Percentiles rank a stretch among this genome's conserved stretches.
phyloP scores from a whole-genome alignment of 2,329 filamentous ascomycete genomes.

The Fusarium dimerum region DNA sequence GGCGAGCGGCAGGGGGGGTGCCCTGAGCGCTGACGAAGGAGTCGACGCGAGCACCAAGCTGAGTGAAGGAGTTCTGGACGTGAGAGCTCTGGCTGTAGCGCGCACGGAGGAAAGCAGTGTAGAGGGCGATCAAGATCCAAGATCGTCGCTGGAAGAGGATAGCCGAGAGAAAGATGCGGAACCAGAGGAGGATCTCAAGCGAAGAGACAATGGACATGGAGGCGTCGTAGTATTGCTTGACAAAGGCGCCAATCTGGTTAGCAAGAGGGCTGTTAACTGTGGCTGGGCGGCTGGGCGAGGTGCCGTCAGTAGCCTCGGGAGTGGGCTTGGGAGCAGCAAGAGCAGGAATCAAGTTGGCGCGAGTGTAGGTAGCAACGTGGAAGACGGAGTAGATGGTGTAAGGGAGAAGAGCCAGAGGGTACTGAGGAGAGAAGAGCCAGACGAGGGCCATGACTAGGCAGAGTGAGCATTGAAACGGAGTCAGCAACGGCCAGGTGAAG shows the following conservation, averaged over 20 bases:
- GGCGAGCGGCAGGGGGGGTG: conserved; percentile 75
- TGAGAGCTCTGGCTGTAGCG: conserved; percentile 89
- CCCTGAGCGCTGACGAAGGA: conserved; percentile 82
- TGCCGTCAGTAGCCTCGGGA: conserved; percentile 54
- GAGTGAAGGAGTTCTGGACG: conserved; percentile 79
- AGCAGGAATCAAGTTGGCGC: conserved; percentile 88
- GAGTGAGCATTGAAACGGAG: conserved; percentile 4
- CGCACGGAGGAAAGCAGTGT: conserved; percentile 90
- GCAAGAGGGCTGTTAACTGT: conserved; percentile 61
- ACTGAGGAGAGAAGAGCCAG: conserved; percentile 91
- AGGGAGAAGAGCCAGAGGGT: conserved; percentile 85
- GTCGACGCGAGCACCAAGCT: conserved; percentile 75
- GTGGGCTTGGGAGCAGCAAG: conserved; percentile 68
- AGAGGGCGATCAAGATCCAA: conserved; percentile 83
- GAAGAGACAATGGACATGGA: conserved; percentile 92
- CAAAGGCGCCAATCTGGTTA: conserved; percentile 85
- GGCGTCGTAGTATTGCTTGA: conserved; percentile 96
- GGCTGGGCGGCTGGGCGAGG: conserved; percentile 45
- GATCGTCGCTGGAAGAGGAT: conserved; percentile 87
- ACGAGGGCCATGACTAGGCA: conserved; percentile 82
- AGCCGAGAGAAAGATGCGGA: conserved; percentile 77
- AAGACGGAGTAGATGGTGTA: conserved; percentile 98
- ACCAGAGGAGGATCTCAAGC: conserved; percentile 86
- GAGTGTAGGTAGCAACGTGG: conserved; percentile 96
- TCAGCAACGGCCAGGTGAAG: background rate